A percentile compares a stretch with the other conserved stretches of the same genome.
phyloP scores from a whole-genome alignment of 305 asterid species.

The Solanum hybrid region DNA sequence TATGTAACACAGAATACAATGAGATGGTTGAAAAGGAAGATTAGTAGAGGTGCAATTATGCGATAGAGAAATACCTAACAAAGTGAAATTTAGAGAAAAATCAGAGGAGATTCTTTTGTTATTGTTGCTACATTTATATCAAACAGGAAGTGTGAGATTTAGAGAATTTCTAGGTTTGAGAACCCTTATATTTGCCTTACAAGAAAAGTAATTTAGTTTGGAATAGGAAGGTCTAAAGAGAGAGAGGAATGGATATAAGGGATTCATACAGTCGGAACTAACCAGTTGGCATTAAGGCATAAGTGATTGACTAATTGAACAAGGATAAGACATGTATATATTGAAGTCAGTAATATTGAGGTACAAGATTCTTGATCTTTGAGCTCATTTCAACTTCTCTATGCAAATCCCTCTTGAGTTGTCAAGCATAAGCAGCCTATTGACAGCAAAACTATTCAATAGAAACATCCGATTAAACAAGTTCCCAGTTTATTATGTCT shows the following conservation, averaged over 20 bases:
- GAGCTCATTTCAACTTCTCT: background rate
- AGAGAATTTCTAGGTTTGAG: background rate
- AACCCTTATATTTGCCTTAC: background rate
- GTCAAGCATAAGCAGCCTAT: background rate
- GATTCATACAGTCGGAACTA: background rate
- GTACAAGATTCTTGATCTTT: background rate
- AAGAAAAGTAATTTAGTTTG: background rate
- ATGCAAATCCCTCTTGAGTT: background rate
- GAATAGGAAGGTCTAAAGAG: background rate
- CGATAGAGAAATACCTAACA: background rate
- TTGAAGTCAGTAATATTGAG: background rate
- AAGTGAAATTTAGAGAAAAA: background rate
- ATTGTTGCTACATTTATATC: background rate
- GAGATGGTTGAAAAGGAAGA: background rate
- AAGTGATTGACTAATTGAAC: background rate
- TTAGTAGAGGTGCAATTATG: background rate
- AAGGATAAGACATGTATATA: background rate
- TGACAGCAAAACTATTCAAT: background rate
- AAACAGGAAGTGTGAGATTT: background rate
- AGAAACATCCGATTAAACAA: background rate
- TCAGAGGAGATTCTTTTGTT: background rate
- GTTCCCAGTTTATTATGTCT: background rate
- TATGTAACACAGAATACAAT: background rate
- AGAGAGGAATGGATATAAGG: background rate
- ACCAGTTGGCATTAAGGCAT: background rate